Evolutionary conservation across 78 protist species (phyloP).

Genomic region (Mantamonas sphyraenae): DNA sequence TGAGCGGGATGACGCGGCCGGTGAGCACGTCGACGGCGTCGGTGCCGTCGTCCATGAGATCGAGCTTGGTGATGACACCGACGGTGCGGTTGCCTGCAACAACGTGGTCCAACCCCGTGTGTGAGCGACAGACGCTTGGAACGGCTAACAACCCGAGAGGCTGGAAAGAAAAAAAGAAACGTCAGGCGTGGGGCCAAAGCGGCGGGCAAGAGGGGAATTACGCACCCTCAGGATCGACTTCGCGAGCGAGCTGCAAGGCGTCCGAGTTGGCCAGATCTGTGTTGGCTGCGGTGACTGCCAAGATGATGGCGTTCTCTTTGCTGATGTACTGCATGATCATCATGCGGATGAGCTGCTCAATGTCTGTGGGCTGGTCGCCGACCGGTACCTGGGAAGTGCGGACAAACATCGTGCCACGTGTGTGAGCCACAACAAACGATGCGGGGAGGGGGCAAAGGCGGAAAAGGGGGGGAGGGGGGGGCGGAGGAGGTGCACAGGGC

Average conservation of each 20-base stretch:
- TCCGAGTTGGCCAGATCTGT: conserved; percentile 87
- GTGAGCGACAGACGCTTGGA: too few species aligned
- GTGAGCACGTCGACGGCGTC: conserved; percentile 81
- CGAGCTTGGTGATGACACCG: conserved; percentile 93
- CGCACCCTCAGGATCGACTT: conserved; percentile 74
- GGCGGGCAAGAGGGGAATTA: too few species aligned
- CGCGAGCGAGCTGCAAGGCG: conserved; percentile 73
- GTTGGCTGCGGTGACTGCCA: conserved; percentile 94
- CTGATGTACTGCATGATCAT: conserved; percentile 62
- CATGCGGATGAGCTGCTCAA: conserved; percentile 63
- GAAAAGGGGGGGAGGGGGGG: neutral
- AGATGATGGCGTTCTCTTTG: conserved; percentile 72
- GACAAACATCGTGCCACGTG: neutral
- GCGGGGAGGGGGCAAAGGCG: neutral
- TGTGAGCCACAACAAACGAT: neutral
- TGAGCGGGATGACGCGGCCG: conserved; percentile 60
- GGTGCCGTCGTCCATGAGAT: conserved; percentile 93
- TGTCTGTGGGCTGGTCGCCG: conserved; percentile 88
- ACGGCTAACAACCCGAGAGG: too few species aligned
- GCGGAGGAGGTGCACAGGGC: neutral
- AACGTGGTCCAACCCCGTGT: neutral
- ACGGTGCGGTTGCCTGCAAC: conserved; percentile 71
- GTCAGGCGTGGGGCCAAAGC: neutral
- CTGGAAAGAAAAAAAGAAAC: neutral
- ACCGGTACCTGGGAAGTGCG: conserved; percentile 52